Base-by-base conservation (phyloP, 2,329 filamentous ascomycete genomes). In the Bipolaris cookei region DNA sequence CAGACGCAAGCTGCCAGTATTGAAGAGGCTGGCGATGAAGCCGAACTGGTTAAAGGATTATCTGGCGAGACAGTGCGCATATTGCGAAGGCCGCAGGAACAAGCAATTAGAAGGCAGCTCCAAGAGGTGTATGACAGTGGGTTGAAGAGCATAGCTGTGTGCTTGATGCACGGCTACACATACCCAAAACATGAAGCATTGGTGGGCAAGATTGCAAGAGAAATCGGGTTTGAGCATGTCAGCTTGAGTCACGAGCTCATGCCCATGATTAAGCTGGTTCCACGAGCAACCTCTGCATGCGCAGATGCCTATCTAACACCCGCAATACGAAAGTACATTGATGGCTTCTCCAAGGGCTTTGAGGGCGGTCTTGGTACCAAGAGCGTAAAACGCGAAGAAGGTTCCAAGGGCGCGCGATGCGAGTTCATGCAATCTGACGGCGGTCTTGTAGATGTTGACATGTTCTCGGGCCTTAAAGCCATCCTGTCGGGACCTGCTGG, bases 381-480 rank as follows among this genome's bases (percentile, higher is more conserved):
- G 66, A 91, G 88, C 58, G 89, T 95, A 4, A 87, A 89, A 74
- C 80, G 85, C 14, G 84, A 88, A 58, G 76, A 80, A 25, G 89
- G 88, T 0, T 76, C 81, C 4, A 89, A 84, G 66, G 90, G 89
- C 3, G 90, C 91, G 3, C 83, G 93, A 61, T 97, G 93, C 78
- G 92, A 97, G 74, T 97, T 97, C 66, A 97, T 97, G 92, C 92
- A 97, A 75, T 92, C 89, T 8, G 91, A 96, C 62, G 91, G 91
- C 25, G 85, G 85, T 2, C 74, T 88, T 3, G 84, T 86, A 0
- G 90, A 92, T 62, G 89, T 92, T 0, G 87, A 90, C 54, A 88
- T 86, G 63, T 96, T 97, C 70, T 93, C 90, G 0, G 93, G 93
- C 0, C 79, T 97, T 4, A 88, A 89, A 67, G 92, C 92, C 2